Conservation (phyloP, 805 yeast species). For the Hanseniaspora pseudoguilliermondii region DNA sequence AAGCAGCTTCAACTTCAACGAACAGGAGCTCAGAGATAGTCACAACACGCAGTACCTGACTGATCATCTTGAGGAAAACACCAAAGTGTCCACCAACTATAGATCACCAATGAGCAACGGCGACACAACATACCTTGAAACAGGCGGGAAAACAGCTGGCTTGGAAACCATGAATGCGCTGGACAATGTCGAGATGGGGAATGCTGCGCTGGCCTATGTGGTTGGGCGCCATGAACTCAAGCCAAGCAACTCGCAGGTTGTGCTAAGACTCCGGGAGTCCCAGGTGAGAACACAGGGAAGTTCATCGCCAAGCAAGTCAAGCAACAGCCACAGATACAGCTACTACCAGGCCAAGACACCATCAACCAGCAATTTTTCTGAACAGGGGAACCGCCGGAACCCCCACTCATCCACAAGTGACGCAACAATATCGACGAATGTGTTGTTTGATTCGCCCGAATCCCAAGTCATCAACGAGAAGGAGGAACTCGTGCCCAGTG, state of each 20-base stretch:
- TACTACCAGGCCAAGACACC: conserved; percentile 3
- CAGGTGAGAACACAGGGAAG: not conserved
- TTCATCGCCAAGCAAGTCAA: not conserved
- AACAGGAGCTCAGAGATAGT: not conserved
- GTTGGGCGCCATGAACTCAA: conserved; percentile 3
- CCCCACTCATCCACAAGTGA: conserved; percentile 2
- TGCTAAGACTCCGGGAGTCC: not conserved
- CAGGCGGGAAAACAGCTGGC: not conserved
- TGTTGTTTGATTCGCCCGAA: conserved; percentile 7
- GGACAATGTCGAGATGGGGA: conserved; percentile 6
- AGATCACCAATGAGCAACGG: not conserved
- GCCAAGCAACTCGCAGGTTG: not conserved
- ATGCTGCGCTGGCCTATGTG: conserved; percentile 10
- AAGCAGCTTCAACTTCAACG: not conserved
- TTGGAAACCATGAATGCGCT: not conserved
- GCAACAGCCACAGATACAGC: not conserved
- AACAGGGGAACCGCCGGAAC: not conserved
- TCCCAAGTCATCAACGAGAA: not conserved
- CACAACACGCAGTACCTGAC: not conserved
- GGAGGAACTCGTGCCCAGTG: not conserved
- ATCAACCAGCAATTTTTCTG: not conserved
- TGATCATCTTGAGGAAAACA: not conserved
- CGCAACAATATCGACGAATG: conserved; percentile 1
- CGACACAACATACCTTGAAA: not conserved
- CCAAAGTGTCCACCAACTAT: not conserved